These are phyloP conservation scores for Wallacemonas sp. DNA, from an alignment of 208 protist genomes.

Conservation along the genomic window DNA sequence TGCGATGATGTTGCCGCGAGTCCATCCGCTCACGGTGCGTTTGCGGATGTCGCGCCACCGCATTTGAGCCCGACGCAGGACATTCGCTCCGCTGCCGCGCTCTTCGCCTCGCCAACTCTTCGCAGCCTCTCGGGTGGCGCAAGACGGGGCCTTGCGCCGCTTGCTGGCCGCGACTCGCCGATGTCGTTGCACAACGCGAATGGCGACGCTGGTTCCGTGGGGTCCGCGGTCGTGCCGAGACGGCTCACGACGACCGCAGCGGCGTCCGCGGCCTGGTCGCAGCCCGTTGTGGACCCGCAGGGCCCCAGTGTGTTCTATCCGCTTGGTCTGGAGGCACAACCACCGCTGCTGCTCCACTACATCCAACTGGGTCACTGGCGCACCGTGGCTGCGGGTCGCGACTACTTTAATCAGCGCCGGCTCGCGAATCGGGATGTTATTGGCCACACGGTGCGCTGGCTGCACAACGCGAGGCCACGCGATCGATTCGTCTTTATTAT, in stretches of 20 bases:
- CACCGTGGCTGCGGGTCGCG: slow-evolving; percentile 51
- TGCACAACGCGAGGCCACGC: slow-evolving; percentile 57
- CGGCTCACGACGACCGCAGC: too few relatives aligned
- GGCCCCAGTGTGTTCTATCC: slow-evolving; percentile 76
- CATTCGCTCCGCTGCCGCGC: background rate
- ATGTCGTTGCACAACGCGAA: too few relatives aligned
- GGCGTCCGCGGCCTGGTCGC: background rate
- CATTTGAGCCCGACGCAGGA: slow-evolving; percentile 1
- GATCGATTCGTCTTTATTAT: slow-evolving; percentile 74
- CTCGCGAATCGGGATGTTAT: slow-evolving; percentile 53
- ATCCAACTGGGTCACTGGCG: slow-evolving; percentile 55
- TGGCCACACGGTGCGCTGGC: slow-evolving; percentile 69
- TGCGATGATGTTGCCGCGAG: too few relatives aligned
- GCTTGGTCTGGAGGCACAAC: slow-evolving; percentile 36
- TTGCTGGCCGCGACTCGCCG: too few relatives aligned
- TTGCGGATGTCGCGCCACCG: background rate
- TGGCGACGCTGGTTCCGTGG: too few relatives aligned
- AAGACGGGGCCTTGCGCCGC: too few relatives aligned
- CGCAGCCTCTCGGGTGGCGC: background rate
- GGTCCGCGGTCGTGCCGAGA: too few relatives aligned
- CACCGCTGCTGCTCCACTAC: slow-evolving; percentile 73
- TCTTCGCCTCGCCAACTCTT: background rate
- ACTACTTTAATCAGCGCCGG: slow-evolving; percentile 72
- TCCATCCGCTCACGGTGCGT: too few relatives aligned
- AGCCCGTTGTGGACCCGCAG: slow-evolving; percentile 13